Evolutionary conservation across 1,284 basidiomycete genomes (phyloP).

Genomic region (Ganoderma boninense): DNA sequence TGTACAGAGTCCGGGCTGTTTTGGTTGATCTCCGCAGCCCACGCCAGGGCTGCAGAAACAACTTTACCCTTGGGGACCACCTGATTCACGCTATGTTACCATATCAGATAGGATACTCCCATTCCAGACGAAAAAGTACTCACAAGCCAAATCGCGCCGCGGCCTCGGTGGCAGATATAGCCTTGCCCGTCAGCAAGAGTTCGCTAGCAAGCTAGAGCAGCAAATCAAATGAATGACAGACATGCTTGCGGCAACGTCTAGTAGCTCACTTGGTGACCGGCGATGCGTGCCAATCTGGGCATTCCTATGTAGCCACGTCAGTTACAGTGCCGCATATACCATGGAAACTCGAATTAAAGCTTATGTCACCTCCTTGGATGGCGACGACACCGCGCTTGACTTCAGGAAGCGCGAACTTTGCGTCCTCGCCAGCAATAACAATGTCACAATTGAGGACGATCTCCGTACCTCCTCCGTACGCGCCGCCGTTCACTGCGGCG

Average conservation of each 20-base stretch:
- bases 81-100: slow-evolving; percentile 64
- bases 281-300: slow-evolving; percentile 64
- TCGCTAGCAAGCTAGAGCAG: slow-evolving; percentile 72
- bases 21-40: slow-evolving; percentile 66
- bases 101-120: slow-evolving; percentile 12
- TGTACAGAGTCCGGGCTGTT: slow-evolving; percentile 87
- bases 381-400: slow-evolving; percentile 85
- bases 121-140: slow-evolving; percentile 40
- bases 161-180: slow-evolving; percentile 74
- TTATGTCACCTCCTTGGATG: slow-evolving; percentile 71
- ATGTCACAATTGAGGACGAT: slow-evolving; percentile 85
- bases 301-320: slow-evolving; percentile 54
- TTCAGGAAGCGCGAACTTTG: slow-evolving; percentile 83
- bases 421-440: slow-evolving; percentile 77
- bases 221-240: slow-evolving; percentile 11
- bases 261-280: slow-evolving; percentile 70
- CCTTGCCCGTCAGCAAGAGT: slow-evolving; percentile 77
- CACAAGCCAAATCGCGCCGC: slow-evolving; percentile 79
- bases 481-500: slow-evolving; percentile 83
- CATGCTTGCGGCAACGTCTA: background rate
- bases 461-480: slow-evolving; percentile 85
- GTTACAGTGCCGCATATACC: background rate
- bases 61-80: slow-evolving; percentile 69
- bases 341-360: background rate
- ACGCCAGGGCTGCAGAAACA: slow-evolving; percentile 66